Evolutionary conservation across 208 protist species (phyloP), one percentile per base, ranked within the genome.

Genomic region (Trypanosoma congolense): DNA sequence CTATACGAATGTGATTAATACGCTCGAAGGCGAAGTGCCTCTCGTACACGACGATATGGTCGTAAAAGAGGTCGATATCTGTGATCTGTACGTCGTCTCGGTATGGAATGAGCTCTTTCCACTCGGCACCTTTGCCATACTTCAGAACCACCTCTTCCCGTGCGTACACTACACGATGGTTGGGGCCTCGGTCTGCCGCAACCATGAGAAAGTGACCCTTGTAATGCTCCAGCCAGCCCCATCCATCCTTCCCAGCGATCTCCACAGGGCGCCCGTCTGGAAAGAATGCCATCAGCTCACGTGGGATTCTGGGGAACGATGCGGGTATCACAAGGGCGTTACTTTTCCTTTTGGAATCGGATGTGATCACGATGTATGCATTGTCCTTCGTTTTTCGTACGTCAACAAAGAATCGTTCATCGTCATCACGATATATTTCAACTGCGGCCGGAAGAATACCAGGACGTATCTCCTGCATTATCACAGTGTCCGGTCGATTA

Each of bases 181-280:
- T 92, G 14, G 82, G 73, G 1, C 84, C 88, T n/a, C 72, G 66
- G 61, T 95, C 83, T 3, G 77, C 84, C 19, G 80, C 85, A 19
- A 92, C 88, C 78, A 87, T 92, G 21, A 95, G 48, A 63, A 95
- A 95, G 56, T 82, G 56, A 9, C 80, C 76, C 28, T 89, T 73
- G 59, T 91, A 88, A 60, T 95, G 84, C 44, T 95, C 88, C 18
- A 95, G 67, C 85, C 88, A 95, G 57, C 77, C 88, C 85, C 88
- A 95, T 0, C 69, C 78, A 2, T 76, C 65, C 54, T 82, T 86
- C 8, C 80, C 77, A 19, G 80, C 77, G 57, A 92, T 80, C 50
- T 95, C 84, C n/a, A 89, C 47, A 14, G 82, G 81, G 38, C 75
- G 77, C 9, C 65, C 70, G 5, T 77, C 70, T n/a, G 48, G 65